Percentiles rank a stretch among this genome's conserved stretches.
phyloP scores from a whole-genome alignment of 1,284 basidiomycete species.

The Leccinum pallidistipes region DNA sequence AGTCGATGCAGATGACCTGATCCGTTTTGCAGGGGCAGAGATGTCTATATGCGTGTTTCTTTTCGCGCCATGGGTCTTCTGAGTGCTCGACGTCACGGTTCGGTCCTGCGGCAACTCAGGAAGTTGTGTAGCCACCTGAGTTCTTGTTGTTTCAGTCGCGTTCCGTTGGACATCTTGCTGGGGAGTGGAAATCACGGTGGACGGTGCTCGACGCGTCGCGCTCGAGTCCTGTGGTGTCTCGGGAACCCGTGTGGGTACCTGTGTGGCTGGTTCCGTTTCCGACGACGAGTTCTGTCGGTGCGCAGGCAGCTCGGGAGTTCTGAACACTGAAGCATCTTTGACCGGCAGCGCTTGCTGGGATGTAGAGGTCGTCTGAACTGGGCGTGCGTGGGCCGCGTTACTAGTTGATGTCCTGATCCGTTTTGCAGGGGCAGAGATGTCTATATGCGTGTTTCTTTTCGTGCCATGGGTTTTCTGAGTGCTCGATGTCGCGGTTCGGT shows the following conservation, averaged over 20 bases:
- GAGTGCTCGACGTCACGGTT: neutral
- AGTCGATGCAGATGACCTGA: neutral
- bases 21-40: constrained; percentile 20
- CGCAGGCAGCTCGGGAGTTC: constrained; percentile 11
- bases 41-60: constrained; percentile 24
- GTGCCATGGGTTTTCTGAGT: neutral
- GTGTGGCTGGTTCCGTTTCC: neutral
- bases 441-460: constrained; percentile 28
- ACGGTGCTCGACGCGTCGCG: too few species aligned
- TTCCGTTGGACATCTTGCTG: neutral
- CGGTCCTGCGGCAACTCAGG: neutral
- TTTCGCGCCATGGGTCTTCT: constrained; percentile 13
- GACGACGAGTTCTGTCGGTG: neutral
- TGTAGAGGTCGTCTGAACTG: neutral
- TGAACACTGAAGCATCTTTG: constrained; percentile 6
- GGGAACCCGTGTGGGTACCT: neutral
- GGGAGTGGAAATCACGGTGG: neutral
- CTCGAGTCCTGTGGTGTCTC: neutral
- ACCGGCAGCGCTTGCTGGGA: neutral
- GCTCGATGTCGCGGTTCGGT: neutral
- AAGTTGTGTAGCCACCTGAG: neutral
- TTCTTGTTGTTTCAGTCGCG: neutral
- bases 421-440: constrained; percentile 19
- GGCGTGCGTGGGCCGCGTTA: neutral
- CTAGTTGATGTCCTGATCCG: neutral